phyloP scores from a whole-genome alignment of 2,329 filamentous ascomycete species.

The Tolypocladium endophyticum region DNA sequence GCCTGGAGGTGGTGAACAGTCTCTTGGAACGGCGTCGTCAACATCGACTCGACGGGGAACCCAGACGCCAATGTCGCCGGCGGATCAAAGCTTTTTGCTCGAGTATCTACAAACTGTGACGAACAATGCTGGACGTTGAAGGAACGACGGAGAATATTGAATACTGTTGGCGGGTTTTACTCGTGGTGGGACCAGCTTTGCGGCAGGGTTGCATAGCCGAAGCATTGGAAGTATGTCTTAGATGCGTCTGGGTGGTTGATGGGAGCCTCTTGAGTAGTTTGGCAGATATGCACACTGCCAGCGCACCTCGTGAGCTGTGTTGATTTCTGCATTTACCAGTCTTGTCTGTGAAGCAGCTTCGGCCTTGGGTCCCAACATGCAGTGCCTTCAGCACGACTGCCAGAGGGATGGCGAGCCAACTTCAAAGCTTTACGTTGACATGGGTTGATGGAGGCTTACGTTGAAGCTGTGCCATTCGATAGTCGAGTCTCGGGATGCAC shows the following conservation, averaged over 20 bases:
- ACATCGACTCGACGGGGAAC: slow-evolving; percentile 32
- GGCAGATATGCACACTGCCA: neutral
- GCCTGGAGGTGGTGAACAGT: slow-evolving; percentile 24
- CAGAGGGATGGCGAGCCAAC: too few relatives aligned
- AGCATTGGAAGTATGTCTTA: neutral
- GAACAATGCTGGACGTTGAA: slow-evolving; percentile 23
- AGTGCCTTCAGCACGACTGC: too few relatives aligned
- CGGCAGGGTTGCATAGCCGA: neutral
- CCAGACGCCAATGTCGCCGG: slow-evolving; percentile 51
- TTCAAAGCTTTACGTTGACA: too few relatives aligned
- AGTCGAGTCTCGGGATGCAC: too few relatives aligned
- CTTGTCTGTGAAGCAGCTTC: too few relatives aligned
- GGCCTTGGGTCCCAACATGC: neutral
- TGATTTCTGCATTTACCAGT: neutral
- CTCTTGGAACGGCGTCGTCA: slow-evolving; percentile 4
- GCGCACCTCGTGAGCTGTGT: neutral
- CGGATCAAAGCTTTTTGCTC: slow-evolving; percentile 66
- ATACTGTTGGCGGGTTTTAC: neutral
- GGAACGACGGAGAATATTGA: neutral
- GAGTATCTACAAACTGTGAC: slow-evolving; percentile 57
- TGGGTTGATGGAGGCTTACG: too few relatives aligned
- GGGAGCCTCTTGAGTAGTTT: neutral
- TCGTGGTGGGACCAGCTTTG: neutral
- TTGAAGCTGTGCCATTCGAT: too few relatives aligned
- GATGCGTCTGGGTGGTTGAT: neutral